Conservation (phyloP, 2,329 filamentous ascomycete genomes). For the Scytalidium lignicola region DNA sequence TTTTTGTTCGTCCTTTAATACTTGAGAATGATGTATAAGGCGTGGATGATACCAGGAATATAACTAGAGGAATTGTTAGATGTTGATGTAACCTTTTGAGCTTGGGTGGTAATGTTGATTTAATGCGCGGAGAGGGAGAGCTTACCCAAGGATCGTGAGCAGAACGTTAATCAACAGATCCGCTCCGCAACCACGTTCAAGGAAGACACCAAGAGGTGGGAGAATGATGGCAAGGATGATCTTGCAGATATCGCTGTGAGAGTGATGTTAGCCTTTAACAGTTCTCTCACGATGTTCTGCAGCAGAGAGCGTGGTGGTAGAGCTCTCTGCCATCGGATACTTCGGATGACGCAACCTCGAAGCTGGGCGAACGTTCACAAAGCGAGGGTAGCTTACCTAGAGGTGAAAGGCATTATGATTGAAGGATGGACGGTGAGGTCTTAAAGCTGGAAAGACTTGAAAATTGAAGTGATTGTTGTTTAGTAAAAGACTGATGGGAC, state of each 20-base stretch:
- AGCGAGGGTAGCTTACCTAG: slow-evolving; percentile 37
- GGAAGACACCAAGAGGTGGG: slow-evolving; percentile 87
- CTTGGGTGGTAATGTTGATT: no score
- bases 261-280: slow-evolving; percentile 15
- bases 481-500: background rate
- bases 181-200: slow-evolving; percentile 83
- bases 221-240: slow-evolving; percentile 86
- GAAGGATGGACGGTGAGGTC: background rate
- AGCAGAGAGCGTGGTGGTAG: background rate
- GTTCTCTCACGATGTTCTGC: background rate
- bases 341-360: slow-evolving; percentile 1
- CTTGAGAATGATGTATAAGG: slow-evolving; percentile 88
- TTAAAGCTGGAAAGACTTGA: background rate
- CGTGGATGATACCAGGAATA: slow-evolving; percentile 85
- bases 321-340: background rate
- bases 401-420: slow-evolving; percentile 50
- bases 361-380: background rate
- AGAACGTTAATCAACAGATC: slow-evolving; percentile 92
- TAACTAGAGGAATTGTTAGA: slow-evolving; percentile 23
- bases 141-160: slow-evolving; percentile 61
- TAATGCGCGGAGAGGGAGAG: slow-evolving; percentile 38
- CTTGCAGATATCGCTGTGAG: slow-evolving; percentile 66
- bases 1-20: slow-evolving; percentile 56
- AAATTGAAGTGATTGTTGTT: background rate
- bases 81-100: no score